Base-by-base conservation (phyloP, 2,329 filamentous ascomycete species). In the Pseudogymnoascus sp. region DNA sequence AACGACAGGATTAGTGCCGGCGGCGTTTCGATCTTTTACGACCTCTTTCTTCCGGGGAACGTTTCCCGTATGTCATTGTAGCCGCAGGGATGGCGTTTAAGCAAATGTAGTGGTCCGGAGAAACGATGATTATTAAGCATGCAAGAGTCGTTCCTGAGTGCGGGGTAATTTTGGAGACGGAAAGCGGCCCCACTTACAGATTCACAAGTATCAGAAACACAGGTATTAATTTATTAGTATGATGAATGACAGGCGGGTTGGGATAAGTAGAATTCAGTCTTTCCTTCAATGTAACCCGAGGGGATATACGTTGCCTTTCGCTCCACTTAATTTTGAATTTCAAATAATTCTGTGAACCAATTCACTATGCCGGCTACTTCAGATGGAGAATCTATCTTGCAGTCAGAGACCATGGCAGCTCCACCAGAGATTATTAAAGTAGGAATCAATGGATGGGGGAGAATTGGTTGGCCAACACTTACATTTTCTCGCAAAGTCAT, bases 401-500 rank as follows among this genome's bases (percentile, higher is more conserved):
- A 21, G 5, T 47, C 13, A 47, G 21, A 40, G 6, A 40, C 3
- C 14, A 40, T 19, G 37, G n/a, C n/a, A 40, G n/a, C 6, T 24
- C 42, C 21, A 6, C 3, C 14, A 31, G 63, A 59, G 7, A 26
- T 21, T 29, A 44, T 40, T 8, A 56, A 56, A 19, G 37, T 65
- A 56, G 62, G 61, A 4, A 63, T 65, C 38, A 63, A 63, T 47
- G 62, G 64, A 11, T 63, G 53, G 40, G 61, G 64, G 5, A 63
- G 64, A 59, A 65, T 63, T 33, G 61, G 62, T 65, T 14, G 19
- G 33, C 26, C 29, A 1, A n/a, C 5, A 16, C 44, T 29, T 2
- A 47, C 14, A 29, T 21, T n/a, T 14, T 3, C 40, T 24, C 2
- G 3, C 6, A 47, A 13, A 13, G 13, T 3, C 6, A 47, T 47